Base-by-base conservation (phyloP, 1,139 yeast species). In the Candida frijolesensis region DNA sequence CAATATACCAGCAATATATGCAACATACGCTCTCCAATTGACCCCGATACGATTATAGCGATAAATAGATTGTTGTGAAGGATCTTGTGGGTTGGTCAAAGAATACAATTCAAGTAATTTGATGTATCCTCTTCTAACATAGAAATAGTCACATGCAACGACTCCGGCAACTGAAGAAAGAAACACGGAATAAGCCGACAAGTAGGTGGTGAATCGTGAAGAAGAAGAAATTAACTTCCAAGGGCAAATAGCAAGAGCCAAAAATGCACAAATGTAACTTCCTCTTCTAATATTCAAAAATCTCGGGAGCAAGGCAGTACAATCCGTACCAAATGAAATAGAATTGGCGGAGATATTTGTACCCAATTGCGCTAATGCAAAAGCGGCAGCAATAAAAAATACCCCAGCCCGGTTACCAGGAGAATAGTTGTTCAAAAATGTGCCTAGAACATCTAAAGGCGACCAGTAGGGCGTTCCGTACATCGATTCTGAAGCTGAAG, bases 291-390 rank as follows among this genome's bases (percentile, higher is more conserved):
- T 90, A 70, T 86, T 89, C 63, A 91, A 74, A 67, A 76, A 89
- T 53, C 85, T 76, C 37, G 97, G 97, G 46, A 89, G 66, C 57
- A 91, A 65, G 1, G 97, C 96, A 12, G 96, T 82, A 72, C 89
- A 82, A 70, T 91, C 97, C 3, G 96, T 90, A 64, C 97, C 97
- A 48, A 95, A 94, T 4, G 96, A 85, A 49, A 91, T 74, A 4
- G 96, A 86, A 70, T 91, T 91, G 12, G 96, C 97, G 37, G 95
- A 83, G 56, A 91, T 87, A 64, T 91, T 91, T n/a, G 96, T 87
- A 65, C 97, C 97, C 56, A 89, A 73, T 69, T 90, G 96, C 15
- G 96, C 96, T 53, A 90, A 68, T 1, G 90, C 87, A 70, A 90
- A 88, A 1, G 89, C 90, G 43, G 83, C 72, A 4, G 91, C 80